Percentiles rank a stretch among this genome's conserved stretches.
Evolutionary conservation across 805 yeast genomes (phyloP).

Genomic region (Myxozyma vanderwaltii): DNA sequence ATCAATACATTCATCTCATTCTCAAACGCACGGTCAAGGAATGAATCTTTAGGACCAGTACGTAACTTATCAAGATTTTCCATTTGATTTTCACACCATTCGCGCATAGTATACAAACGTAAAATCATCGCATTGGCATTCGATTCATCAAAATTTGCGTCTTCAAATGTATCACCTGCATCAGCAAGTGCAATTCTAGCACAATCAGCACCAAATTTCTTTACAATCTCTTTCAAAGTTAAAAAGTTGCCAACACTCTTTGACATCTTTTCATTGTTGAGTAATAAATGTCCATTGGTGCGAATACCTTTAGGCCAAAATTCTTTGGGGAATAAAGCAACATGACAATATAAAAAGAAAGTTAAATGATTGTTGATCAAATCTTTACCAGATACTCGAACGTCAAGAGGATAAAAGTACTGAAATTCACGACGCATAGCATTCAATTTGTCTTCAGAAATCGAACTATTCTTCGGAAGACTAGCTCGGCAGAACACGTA

Average conservation of each 20-base stretch:
- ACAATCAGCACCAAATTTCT: slow-evolving; percentile 96
- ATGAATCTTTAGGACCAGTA: slow-evolving; percentile 53
- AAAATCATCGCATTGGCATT: slow-evolving; percentile 97
- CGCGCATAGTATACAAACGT: slow-evolving; percentile 87
- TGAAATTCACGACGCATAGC: slow-evolving; percentile 90
- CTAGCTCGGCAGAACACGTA: slow-evolving; percentile 79
- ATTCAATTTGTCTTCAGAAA: slow-evolving; percentile 67
- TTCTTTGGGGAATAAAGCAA: slow-evolving; percentile 85
- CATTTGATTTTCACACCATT: slow-evolving; percentile 86
- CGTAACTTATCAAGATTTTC: slow-evolving; percentile 31
- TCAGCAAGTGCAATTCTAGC: slow-evolving; percentile 96
- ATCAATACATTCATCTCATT: slow-evolving; percentile 87
- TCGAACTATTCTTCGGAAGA: slow-evolving; percentile 51
- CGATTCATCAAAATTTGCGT: slow-evolving; percentile 95
- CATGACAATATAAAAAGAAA: slow-evolving; percentile 89
- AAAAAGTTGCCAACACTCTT: slow-evolving; percentile 96
- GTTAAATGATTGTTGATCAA: slow-evolving; percentile 96
- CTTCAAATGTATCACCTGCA: slow-evolving; percentile 97
- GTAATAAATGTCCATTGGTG: slow-evolving; percentile 91
- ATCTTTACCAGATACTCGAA: slow-evolving; percentile 92
- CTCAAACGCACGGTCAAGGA: slow-evolving; percentile 88
- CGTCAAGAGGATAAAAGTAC: slow-evolving; percentile 94
- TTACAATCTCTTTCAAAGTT: slow-evolving; percentile 80
- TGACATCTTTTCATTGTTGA: slow-evolving; percentile 97
- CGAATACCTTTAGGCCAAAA: slow-evolving; percentile 95